phyloP scores from a whole-genome alignment of 495 filamentous ascomycete genomes.

The Hypoxylon rickii region DNA sequence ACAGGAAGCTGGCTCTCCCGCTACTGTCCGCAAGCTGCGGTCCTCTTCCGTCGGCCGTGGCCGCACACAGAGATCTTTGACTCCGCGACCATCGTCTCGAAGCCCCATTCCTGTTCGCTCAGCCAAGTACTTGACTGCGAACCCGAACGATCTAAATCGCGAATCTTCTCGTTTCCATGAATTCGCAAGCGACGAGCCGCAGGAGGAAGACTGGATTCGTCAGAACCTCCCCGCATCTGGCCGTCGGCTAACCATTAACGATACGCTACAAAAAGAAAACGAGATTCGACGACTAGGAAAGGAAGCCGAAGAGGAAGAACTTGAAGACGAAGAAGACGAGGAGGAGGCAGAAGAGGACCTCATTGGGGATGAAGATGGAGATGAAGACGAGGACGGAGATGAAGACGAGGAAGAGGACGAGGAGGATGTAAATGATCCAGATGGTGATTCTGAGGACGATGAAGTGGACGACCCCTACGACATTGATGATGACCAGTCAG shows the following conservation, averaged over 20 bases:
- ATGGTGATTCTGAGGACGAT: slow-evolving; percentile 17
- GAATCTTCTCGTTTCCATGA: slow-evolving; percentile 84
- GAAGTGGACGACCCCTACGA: slow-evolving; percentile 51
- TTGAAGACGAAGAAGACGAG: slow-evolving; percentile 69
- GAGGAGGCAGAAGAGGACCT: slow-evolving; percentile 52
- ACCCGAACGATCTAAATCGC: slow-evolving; percentile 62
- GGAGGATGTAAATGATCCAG: slow-evolving; percentile 42
- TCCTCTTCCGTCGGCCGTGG: slow-evolving; percentile 47
- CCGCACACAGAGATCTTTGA: slow-evolving; percentile 56
- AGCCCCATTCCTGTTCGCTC: slow-evolving; percentile 42
- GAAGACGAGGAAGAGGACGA: slow-evolving; percentile 44
- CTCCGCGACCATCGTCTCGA: slow-evolving; percentile 39
- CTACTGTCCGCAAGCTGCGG: slow-evolving; percentile 46
- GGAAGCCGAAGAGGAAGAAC: slow-evolving; percentile 86
- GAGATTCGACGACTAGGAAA: slow-evolving; percentile 84
- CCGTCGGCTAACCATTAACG: slow-evolving; percentile 79
- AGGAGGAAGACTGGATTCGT: slow-evolving; percentile 86
- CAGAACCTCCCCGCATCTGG: slow-evolving; percentile 61
- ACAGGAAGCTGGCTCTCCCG: slow-evolving; percentile 40
- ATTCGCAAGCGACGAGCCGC: slow-evolving; percentile 79
- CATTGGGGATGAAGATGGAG: slow-evolving; percentile 39
- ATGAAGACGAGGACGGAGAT: slow-evolving; percentile 54
- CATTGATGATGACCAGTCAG: slow-evolving; percentile 54
- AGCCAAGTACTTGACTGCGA: slow-evolving; percentile 53
- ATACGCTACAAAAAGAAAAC: slow-evolving; percentile 88